A percentile compares a stretch with the other conserved stretches of the same genome.
phyloP scores from a whole-genome alignment of 2,329 filamentous ascomycete genomes.

The Aspergillus persii region DNA sequence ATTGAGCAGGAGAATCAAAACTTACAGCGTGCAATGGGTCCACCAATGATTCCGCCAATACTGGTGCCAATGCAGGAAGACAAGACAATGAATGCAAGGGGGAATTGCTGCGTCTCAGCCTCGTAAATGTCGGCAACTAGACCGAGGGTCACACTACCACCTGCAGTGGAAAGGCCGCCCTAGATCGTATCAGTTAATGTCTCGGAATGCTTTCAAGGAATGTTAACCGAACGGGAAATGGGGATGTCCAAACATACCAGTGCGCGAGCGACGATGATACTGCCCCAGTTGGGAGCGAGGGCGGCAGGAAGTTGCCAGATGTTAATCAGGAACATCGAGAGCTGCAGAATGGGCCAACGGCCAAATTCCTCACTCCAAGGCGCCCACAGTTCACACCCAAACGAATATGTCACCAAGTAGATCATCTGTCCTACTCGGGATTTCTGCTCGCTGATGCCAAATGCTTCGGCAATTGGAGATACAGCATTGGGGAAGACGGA shows the following conservation, averaged over 20 bases:
- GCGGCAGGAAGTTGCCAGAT: constrained; percentile 72
- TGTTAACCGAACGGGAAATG: not conserved
- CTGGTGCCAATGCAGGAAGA: constrained; percentile 76
- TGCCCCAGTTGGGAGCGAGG: constrained; percentile 68
- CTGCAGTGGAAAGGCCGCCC: constrained; percentile 47
- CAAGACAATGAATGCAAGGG: constrained; percentile 72
- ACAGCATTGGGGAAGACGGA: constrained; percentile 69
- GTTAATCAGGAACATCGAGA: constrained; percentile 71
- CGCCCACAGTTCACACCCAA: constrained; percentile 84
- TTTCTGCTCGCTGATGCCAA: constrained; percentile 64
- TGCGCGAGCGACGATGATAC: constrained; percentile 65
- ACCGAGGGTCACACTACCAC: constrained; percentile 69
- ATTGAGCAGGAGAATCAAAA: constrained; percentile 42
- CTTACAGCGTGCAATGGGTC: constrained; percentile 16
- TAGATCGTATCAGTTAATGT: not conserved
- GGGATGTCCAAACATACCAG: constrained; percentile 63
- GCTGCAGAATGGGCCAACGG: constrained; percentile 72
- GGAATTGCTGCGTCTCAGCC: constrained; percentile 67
- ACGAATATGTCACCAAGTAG: constrained; percentile 76
- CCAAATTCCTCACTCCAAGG: constrained; percentile 84
- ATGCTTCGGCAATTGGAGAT: constrained; percentile 62
- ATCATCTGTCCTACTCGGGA: constrained; percentile 72
- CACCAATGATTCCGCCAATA: constrained; percentile 54
- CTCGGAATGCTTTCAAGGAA: not conserved
- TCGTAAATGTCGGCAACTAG: constrained; percentile 76